Evolutionary conservation across 495 filamentous ascomycete genomes (phyloP), one percentile per base, ranked within the genome.

Genomic region (Penicillium paradoxum): DNA sequence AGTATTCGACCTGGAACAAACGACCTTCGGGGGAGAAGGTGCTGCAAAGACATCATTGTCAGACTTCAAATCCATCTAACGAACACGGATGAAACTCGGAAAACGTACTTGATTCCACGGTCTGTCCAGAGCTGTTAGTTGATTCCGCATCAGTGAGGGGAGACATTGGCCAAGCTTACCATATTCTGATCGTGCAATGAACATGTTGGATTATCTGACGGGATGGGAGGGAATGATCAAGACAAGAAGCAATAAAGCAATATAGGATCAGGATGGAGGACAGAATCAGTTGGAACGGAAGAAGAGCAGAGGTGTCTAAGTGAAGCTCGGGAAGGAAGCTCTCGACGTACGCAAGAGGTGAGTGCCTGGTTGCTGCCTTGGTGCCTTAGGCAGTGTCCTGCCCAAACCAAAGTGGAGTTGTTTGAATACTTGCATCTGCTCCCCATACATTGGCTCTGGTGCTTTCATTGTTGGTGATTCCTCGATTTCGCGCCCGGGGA

Each of bases 1-100:
- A 97, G 83, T 98, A 98, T 87, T 98, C 93, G 76, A 98, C 93
- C 81, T 98, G 93, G 84, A 98, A 98, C 72, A 98, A 87, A 77
- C 93, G 93, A 63, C 93, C 93, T 82, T 98, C 93, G 43, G 93
- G 93, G 59, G 93, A 98, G 87, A 98, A 98, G 82, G 93, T 98
- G 82, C 91, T 97, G 69, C 25, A 48, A 34, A n/a, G n/a, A 41
- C 7, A 24, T 25, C 38, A 65, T 55, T 33, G 61, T 75, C 57
- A 75, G 69, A 60, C 14, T 19, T n/a, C 8, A 6, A 19, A 11
- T 49, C 55, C 24, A 53, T 43, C 6, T 37, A 8, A 37, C 0
- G 39, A 4, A 13, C 1, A 19, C 46, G 10, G 34, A 49, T 45
- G 6, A 3, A 48, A 29, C 15, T 19, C 10, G 48, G 37, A 49